These are phyloP conservation scores for Casuarina equisetifolia DNA, from an alignment of 306 rosid species.

Conservation along the genomic window DNA sequence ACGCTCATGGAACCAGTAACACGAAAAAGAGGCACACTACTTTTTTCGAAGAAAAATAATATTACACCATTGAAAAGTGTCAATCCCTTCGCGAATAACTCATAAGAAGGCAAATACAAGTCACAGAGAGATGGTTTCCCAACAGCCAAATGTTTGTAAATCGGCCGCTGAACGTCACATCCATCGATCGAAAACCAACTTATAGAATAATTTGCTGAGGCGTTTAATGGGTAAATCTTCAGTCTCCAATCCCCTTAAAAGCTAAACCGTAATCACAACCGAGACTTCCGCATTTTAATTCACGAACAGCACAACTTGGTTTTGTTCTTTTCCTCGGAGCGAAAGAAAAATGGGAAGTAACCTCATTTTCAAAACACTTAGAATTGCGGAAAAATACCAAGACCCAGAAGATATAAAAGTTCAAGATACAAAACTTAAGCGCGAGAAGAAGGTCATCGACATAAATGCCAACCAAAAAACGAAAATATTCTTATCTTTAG, in stretches of 20 bases:
- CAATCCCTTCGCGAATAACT: background rate
- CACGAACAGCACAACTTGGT: background rate
- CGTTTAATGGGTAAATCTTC: background rate
- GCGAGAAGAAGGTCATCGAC: background rate
- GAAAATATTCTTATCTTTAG: background rate
- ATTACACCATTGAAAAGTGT: background rate
- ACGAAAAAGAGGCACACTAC: background rate
- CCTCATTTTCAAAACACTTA: background rate
- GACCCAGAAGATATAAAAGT: too few relatives aligned
- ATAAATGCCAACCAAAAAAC: background rate
- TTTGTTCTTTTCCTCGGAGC: background rate
- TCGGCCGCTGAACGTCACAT: background rate
- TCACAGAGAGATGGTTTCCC: background rate
- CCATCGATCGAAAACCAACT: background rate
- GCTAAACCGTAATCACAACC: background rate
- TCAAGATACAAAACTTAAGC: background rate
- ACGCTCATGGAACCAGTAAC: background rate
- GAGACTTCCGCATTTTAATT: background rate
- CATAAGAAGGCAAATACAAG: background rate
- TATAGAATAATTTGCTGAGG: background rate
- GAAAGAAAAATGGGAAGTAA: background rate
- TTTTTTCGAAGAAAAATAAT: background rate
- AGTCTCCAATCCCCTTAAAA: background rate
- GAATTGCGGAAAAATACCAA: background rate
- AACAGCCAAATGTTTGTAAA: background rate